Base-by-base conservation (phyloP, 2,329 filamentous ascomycete genomes). In the Purpureocillium lavendulum region DNA sequence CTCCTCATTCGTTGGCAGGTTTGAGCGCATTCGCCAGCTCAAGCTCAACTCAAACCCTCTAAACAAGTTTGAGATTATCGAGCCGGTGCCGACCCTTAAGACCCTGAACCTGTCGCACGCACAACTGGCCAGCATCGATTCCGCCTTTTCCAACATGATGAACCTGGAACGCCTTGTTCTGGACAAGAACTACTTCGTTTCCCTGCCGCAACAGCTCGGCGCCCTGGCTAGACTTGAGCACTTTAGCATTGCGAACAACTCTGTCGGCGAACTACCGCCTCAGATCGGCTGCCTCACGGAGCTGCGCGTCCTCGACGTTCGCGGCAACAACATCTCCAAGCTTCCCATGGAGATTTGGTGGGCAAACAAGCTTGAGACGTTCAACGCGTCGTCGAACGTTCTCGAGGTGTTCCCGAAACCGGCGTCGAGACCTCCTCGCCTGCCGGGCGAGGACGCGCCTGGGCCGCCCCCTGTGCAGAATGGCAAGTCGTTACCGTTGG, bases 301-400 rank as follows among this genome's bases (percentile, higher is more conserved):
- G 58, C 70, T 98, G 45, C 82, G 80, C 39, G 83, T 88, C 45
- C 70, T 98, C 31, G 90, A 98, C 56, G 75, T 97, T 14, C 78
- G 90, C 46, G 87, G 92, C 55, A 98, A 97, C 66, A 98, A 97
- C 55, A 75, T 98, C 42, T 84, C 82, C 48, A 84, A 83, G 53
- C 69, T 98, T 26, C 92, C 92, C 2, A 79, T 86, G 55, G 92
- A 98, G 56, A 74, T 98, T n/a, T 98, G 92, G 92, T 90, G 87
- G 71, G 90, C 90, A 38, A 82, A 83, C 51, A 88, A 84, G 56
- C 65, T 98, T 40, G 89, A 97, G 60, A 90, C 84, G 0, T 74
- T 98, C 43, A 98, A 98, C 52, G 82, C 94, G 11, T 97, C 90
- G 1, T 96, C 92, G 10, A 98, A 98, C 51, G 82, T 97, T 7